These are phyloP conservation scores for Penicillium sp. DNA, from an alignment of 2,329 filamentous ascomycete species.

Conservation along the genomic window DNA sequence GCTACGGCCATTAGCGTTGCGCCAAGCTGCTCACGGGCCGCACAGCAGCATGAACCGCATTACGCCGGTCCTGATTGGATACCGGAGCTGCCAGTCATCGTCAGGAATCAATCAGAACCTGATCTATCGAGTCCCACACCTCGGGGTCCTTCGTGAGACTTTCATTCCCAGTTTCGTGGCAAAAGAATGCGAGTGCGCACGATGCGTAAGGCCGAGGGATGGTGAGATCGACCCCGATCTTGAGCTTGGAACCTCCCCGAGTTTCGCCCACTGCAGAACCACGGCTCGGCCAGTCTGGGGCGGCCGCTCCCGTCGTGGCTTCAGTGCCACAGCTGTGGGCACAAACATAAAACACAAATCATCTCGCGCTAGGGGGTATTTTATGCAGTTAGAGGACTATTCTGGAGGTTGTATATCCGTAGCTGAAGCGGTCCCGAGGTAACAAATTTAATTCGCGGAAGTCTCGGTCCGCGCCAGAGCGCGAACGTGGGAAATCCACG, in stretches of 20 bases:
- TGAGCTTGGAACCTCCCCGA: background rate
- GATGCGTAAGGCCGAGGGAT: background rate
- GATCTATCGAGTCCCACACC: conserved; percentile 12
- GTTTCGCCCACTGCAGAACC: conserved; percentile 7
- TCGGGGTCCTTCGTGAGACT: conserved; percentile 4
- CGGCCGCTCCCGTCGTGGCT: conserved; percentile 12
- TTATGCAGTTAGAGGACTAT: background rate
- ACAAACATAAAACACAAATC: background rate
- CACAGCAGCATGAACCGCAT: conserved; percentile 14
- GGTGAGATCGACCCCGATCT: too few species aligned
- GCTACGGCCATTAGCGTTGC: conserved; percentile 13
- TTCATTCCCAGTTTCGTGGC: background rate
- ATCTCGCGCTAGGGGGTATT: background rate
- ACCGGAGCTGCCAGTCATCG: conserved; percentile 15
- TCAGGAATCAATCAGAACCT: conserved; percentile 14
- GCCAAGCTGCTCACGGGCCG: conserved; percentile 16
- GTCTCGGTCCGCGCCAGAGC: conserved; percentile 7
- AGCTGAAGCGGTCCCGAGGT: background rate
- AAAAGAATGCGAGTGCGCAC: background rate
- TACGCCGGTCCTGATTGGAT: conserved; percentile 13
- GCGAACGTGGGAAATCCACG: background rate
- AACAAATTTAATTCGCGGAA: background rate
- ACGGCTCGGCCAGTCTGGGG: conserved; percentile 8
- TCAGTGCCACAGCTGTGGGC: background rate
- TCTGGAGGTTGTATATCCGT: background rate